phyloP scores from a whole-genome alignment of 2,329 filamentous ascomycete species.

The Colletotrichum musicola region DNA sequence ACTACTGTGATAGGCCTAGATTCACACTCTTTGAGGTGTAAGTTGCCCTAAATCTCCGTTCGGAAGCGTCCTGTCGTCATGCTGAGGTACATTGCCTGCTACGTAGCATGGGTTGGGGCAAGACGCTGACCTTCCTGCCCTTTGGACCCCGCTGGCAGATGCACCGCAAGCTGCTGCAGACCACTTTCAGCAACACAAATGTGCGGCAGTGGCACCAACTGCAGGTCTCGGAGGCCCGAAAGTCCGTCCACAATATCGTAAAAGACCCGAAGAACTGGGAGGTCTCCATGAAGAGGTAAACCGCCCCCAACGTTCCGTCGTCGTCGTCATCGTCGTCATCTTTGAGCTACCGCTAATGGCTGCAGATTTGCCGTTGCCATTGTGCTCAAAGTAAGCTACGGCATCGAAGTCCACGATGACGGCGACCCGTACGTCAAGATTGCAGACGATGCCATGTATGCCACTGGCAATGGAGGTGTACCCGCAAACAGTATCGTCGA shows the following conservation, averaged over 20 bases:
- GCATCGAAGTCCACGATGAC: conserved; percentile 45
- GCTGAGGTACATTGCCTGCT: conserved; percentile 20
- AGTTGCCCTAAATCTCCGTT: not conserved
- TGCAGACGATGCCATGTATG: conserved; percentile 42
- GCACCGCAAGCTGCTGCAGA: conserved; percentile 59
- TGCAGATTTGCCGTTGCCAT: conserved; percentile 47
- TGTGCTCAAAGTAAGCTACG: conserved; percentile 49
- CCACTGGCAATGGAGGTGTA: conserved; percentile 47
- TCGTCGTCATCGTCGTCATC: not conserved
- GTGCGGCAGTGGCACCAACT: conserved; percentile 50
- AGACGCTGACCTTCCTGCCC: conserved; percentile 59
- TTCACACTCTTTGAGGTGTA: conserved; percentile 56
- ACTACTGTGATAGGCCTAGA: conserved; percentile 59
- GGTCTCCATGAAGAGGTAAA: conserved; percentile 36
- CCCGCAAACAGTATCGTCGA: conserved; percentile 58
- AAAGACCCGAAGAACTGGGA: conserved; percentile 41
- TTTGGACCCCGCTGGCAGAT: conserved; percentile 57
- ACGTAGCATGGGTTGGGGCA: conserved; percentile 58
- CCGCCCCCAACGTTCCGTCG: not conserved
- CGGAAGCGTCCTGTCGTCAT: conserved; percentile 4
- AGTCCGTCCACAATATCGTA: conserved; percentile 44
- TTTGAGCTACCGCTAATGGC: conserved; percentile 8
- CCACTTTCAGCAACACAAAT: conserved; percentile 54
- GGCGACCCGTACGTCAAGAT: conserved; percentile 46
- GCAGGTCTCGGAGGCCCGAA: conserved; percentile 48